These are phyloP conservation scores for Trichosporon coremiiforme DNA, from an alignment of 1,284 basidiomycete species.

Conservation along the genomic window DNA sequence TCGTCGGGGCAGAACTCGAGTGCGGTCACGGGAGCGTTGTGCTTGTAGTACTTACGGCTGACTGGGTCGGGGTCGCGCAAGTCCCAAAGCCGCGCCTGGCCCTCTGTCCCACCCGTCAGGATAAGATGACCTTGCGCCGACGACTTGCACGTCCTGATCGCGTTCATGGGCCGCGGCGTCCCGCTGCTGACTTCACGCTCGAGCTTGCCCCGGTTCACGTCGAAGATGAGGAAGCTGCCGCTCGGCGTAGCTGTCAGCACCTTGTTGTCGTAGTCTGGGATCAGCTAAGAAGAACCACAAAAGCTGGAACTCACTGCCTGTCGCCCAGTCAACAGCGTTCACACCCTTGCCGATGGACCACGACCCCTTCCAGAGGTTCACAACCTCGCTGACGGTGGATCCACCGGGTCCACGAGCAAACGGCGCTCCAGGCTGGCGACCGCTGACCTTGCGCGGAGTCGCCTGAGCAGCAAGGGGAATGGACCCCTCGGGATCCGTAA, in stretches of 20 bases:
- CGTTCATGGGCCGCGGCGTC: constrained; percentile 74
- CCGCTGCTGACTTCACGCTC: constrained; percentile 70
- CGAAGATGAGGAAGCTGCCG: constrained; percentile 83
- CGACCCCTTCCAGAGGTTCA: constrained; percentile 53
- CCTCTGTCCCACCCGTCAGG: constrained; percentile 79
- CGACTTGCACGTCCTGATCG: constrained; percentile 63
- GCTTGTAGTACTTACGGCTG: constrained; percentile 68
- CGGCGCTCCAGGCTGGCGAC: constrained; percentile 20
- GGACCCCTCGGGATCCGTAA: constrained; percentile 33
- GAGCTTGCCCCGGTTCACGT: constrained; percentile 72
- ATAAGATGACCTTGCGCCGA: constrained; percentile 67
- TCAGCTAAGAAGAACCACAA: neutral
- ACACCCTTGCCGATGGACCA: constrained; percentile 52
- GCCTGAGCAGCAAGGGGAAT: constrained; percentile 16
- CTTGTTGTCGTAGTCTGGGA: constrained; percentile 71
- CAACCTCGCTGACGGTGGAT: constrained; percentile 46
- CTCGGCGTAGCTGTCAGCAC: constrained; percentile 78
- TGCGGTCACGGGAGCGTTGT: constrained; percentile 70
- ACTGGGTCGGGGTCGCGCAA: constrained; percentile 70
- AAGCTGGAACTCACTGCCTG: constrained; percentile 64
- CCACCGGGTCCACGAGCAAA: constrained; percentile 49
- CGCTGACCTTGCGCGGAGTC: neutral
- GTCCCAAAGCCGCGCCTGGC: constrained; percentile 80
- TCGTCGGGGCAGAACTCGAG: constrained; percentile 71
- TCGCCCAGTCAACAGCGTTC: constrained; percentile 75